These are phyloP conservation scores for Monilinia fructicola DNA, from an alignment of 2,329 filamentous ascomycete species.

Conservation along the genomic window DNA sequence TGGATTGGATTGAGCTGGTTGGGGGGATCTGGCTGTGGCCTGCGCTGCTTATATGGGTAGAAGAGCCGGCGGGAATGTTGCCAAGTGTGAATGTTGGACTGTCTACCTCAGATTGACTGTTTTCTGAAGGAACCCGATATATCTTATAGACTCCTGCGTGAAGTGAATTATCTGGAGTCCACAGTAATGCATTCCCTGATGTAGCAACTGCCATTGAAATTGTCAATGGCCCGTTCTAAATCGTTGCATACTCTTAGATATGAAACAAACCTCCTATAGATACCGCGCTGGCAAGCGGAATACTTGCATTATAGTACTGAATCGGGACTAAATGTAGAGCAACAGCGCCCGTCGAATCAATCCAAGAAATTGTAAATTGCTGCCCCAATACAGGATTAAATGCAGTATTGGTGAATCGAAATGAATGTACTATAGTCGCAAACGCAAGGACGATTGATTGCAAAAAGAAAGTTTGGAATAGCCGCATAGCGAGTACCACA, in stretches of 20 bases:
- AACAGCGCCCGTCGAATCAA: neutral
- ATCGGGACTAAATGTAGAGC: neutral
- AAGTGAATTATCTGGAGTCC: slow-evolving; percentile 1
- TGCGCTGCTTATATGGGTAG: neutral
- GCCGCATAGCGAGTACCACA: too few species aligned
- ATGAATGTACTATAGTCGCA: neutral
- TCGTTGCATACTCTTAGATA: too few species aligned
- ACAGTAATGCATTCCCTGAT: neutral
- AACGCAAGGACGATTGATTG: neutral
- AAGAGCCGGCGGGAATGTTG: neutral
- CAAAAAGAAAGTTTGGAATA: neutral
- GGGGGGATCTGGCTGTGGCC: neutral
- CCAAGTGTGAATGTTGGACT: slow-evolving; percentile 7
- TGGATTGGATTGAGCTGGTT: neutral
- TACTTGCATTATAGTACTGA: slow-evolving; percentile 5
- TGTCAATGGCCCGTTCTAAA: neutral
- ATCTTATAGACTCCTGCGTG: neutral
- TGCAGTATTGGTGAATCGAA: neutral
- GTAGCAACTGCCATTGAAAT: neutral
- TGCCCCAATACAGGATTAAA: slow-evolving; percentile 1
- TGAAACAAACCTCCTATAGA: slow-evolving; percentile 7
- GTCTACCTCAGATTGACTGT: neutral
- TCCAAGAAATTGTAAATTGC: neutral
- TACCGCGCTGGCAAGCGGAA: neutral
- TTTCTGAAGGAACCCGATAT: neutral